Evolutionary conservation across 176 grass and related monocot species (phyloP), one percentile per base, ranked within the genome.

Genomic region (Lolium perenne): DNA sequence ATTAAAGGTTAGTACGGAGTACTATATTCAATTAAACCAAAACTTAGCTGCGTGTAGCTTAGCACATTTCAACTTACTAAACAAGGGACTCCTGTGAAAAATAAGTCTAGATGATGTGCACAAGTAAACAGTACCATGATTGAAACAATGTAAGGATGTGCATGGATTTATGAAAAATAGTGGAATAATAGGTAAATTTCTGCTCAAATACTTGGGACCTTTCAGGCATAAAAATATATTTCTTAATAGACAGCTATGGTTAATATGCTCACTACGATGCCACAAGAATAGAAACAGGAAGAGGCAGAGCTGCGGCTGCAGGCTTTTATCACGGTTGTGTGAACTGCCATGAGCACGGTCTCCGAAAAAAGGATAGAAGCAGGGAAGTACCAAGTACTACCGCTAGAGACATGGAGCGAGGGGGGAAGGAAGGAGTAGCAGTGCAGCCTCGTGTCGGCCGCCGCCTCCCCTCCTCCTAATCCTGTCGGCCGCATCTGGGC

Each of bases 31-130:
- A 18, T 74, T 22, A 76, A 35, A 77, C 49, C 38, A 62, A 79
- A 43, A 43, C 4, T 43, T 68, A 32, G 63, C 40, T 40, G 55
- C 12, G 12, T 47, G 20, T 17, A 48, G 53, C 54, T 79, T 47
- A 79, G 76, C 22, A 16, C 64, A 61, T 35, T 69, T 23, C 70
- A 71, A 72, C 77, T 51, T 32, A 53, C 16, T 67, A 46, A 41
- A 46, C 29, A 14, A 60, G n/a, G 53, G 23, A 83, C 53, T 74
- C 22, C 8, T 15, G 23, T 60, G 8, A 73, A 74, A 71, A 70
- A 26, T 29, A 64, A 64, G 25, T 47, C 21, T 48, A 23, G 9
- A 48, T 32, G 38, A 59, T 60, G 55, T 6, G 49, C 56, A 63
- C 17, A 75, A 74, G 10, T 83, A 49, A 74, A 62, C 41, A 26